Evolutionary conservation across 306 rosid species (phyloP).

Genomic region (Cucumis hystrix): DNA sequence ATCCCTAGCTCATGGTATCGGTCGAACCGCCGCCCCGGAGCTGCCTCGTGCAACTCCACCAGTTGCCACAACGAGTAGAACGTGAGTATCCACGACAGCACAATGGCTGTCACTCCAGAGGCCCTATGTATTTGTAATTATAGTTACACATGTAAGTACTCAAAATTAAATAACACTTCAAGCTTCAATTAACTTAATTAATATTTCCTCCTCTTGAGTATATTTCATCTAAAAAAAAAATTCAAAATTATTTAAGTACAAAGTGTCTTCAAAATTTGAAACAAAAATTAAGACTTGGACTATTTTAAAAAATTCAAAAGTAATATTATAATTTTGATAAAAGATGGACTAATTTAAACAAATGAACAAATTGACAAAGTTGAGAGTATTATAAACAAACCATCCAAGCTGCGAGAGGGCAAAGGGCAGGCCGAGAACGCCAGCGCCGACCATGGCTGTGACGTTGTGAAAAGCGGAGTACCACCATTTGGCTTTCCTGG

Average conservation of each 20-base stretch:
- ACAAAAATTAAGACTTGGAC: too few species aligned
- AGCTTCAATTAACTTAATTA: too few species aligned
- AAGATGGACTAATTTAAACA: too few species aligned
- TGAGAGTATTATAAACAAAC: not conserved
- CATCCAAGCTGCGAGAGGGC: constrained; percentile 26
- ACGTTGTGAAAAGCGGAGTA: constrained; percentile 34
- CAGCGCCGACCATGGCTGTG: constrained; percentile 27
- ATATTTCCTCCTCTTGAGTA: too few species aligned
- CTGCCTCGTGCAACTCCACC: constrained; percentile 38
- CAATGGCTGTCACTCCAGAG: constrained; percentile 21
- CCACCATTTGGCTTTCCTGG: constrained; percentile 28
- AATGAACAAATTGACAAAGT: too few species aligned
- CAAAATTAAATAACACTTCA: too few species aligned
- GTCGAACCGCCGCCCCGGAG: constrained; percentile 39
- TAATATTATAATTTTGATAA: too few species aligned
- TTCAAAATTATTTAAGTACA: too few species aligned
- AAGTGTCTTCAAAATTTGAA: too few species aligned
- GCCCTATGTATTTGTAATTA: constrained; percentile 10
- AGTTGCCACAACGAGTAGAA: constrained; percentile 57
- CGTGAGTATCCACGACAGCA: constrained; percentile 44
- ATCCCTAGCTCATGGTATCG: constrained; percentile 45
- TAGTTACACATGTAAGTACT: too few species aligned
- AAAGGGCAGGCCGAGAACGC: constrained; percentile 23
- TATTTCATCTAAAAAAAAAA: too few species aligned
- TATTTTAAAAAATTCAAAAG: too few species aligned